A percentile compares a stretch with the other conserved stretches of the same genome.
phyloP scores from a whole-genome alignment of 345 rosid genomes.

The Populus ilicifolia region DNA sequence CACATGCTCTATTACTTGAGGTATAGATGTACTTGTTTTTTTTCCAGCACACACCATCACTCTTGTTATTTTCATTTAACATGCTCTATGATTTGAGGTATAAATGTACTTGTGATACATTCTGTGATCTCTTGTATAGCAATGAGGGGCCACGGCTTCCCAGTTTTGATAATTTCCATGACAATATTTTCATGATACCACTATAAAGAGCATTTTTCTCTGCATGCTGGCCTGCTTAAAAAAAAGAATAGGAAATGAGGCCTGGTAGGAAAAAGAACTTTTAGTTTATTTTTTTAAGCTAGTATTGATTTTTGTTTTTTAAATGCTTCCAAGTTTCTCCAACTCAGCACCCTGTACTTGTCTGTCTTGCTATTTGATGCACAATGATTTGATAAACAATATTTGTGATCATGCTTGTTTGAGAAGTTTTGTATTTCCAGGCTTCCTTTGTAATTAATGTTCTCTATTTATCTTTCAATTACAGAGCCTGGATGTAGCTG shows the following conservation, averaged over 20 bases:
- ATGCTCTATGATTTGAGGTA: background rate
- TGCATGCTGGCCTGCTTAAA: background rate
- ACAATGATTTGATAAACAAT: background rate
- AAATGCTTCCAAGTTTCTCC: no score
- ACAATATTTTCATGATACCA: background rate
- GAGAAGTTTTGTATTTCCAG: background rate
- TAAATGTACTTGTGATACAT: background rate
- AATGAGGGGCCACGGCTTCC: background rate
- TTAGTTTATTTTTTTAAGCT: background rate
- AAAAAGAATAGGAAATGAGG: background rate
- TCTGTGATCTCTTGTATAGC: background rate
- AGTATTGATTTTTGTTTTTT: background rate
- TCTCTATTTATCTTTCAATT: background rate
- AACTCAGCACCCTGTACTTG: background rate
- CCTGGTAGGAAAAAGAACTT: background rate
- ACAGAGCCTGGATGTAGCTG: constrained; percentile 73
- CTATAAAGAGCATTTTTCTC: background rate
- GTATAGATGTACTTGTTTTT: background rate
- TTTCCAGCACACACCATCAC: background rate
- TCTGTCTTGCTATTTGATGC: background rate
- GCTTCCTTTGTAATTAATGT: background rate
- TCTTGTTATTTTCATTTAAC: background rate
- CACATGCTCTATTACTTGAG: background rate
- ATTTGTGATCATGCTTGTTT: background rate
- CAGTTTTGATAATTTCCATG: background rate